These are phyloP conservation scores for Ricinus communis DNA, from an alignment of 345 rosid genomes.

Conservation along the genomic window DNA sequence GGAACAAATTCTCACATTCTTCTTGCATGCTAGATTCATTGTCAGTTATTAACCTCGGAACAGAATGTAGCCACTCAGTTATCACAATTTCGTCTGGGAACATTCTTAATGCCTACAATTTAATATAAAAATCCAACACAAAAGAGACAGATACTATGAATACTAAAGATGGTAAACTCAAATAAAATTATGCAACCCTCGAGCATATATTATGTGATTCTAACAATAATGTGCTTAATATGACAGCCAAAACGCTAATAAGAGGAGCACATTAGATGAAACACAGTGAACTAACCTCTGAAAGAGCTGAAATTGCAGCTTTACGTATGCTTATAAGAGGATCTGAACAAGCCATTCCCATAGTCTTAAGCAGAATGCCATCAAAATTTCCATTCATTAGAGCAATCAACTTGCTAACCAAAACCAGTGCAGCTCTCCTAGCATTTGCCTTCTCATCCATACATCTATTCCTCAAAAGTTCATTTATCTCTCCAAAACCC, in stretches of 20 bases:
- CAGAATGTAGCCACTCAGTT: slow-evolving; percentile 86
- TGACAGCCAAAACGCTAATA: too few relatives aligned
- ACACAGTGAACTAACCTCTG: slow-evolving; percentile 61
- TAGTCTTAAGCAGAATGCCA: slow-evolving; percentile 59
- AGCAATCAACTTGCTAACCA: slow-evolving; percentile 64
- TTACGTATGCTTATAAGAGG: slow-evolving; percentile 91
- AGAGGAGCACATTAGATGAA: not conserved
- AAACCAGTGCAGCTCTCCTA: slow-evolving; percentile 76
- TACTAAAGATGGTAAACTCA: not conserved
- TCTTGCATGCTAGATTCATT: slow-evolving; percentile 91
- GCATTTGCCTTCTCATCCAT: slow-evolving; percentile 86
- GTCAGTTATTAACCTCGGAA: slow-evolving; percentile 80
- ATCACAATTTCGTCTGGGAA: slow-evolving; percentile 61
- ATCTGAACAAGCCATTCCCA: slow-evolving; percentile 92
- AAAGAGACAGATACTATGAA: slow-evolving; percentile 15
- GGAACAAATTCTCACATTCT: slow-evolving; percentile 89
- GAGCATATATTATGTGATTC: not conserved
- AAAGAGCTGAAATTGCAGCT: slow-evolving; percentile 81
- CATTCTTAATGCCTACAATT: slow-evolving; percentile 62
- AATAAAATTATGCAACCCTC: not conserved
- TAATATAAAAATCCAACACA: slow-evolving; percentile 14
- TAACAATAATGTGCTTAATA: not conserved
- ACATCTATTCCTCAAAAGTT: slow-evolving; percentile 65
- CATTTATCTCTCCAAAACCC: slow-evolving; percentile 53
- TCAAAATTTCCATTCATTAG: slow-evolving; percentile 66